phyloP scores from a whole-genome alignment of 148 eudicot genomes.

The Salicornia ramosissima region DNA sequence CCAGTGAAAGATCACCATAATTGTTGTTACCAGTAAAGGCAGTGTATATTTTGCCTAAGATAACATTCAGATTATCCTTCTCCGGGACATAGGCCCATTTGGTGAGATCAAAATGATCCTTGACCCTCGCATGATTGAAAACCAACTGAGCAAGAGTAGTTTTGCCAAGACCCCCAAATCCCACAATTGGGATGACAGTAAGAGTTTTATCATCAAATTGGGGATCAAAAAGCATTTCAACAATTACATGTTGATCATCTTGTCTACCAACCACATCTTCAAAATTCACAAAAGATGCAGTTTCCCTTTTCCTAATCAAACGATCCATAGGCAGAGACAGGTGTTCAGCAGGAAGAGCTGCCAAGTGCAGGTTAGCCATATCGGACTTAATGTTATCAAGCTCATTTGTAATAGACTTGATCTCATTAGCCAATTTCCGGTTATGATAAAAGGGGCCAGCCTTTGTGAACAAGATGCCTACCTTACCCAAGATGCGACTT shows the following conservation, averaged over 20 bases:
- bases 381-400: constrained; percentile 7
- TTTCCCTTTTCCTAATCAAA: too few species aligned
- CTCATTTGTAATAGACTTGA: constrained; percentile 11
- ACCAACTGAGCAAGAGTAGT: too few species aligned
- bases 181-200: constrained; percentile 17
- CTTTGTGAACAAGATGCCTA: neutral
- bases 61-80: neutral
- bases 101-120: neutral
- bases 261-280: constrained; percentile 8
- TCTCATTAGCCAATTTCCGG: constrained; percentile 1
- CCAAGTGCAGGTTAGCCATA: constrained; percentile 8
- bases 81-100: constrained; percentile 19
- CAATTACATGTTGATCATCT: neutral
- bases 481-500: neutral
- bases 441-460: neutral
- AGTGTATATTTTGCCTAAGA: neutral
- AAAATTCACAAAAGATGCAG: too few species aligned
- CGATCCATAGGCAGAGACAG: too few species aligned
- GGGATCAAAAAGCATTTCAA: constrained; percentile 14
- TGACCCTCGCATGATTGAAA: constrained; percentile 9
- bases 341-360: too few species aligned
- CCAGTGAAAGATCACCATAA: neutral
- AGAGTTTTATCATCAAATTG: neutral
- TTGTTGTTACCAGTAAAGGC: too few species aligned
- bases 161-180: constrained; percentile 26